phyloP scores from a whole-genome alignment of 257 asterid species.

The Scutellaria galericulata region DNA sequence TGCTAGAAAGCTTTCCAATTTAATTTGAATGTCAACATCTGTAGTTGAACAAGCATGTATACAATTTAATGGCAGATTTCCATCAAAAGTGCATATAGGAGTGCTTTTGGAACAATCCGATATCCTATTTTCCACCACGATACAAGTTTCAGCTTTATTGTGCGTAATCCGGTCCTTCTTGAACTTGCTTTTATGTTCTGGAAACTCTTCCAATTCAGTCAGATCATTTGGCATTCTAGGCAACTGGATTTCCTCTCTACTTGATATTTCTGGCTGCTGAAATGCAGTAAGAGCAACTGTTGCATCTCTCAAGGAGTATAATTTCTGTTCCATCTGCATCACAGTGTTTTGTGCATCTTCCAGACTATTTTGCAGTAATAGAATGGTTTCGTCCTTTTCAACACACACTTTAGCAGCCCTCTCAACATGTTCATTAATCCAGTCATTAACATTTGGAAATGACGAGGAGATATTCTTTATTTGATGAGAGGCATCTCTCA shows the following conservation, averaged over 20 bases:
- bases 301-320: constrained; percentile 73
- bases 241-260: constrained; percentile 44
- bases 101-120: constrained; percentile 30
- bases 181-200: constrained; percentile 26
- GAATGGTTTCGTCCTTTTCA: constrained; percentile 77
- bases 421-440: constrained; percentile 73
- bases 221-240: constrained; percentile 39
- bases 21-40: constrained; percentile 38
- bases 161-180: constrained; percentile 37
- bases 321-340: constrained; percentile 67
- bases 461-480: constrained; percentile 63
- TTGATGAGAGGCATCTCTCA: constrained; percentile 71
- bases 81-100: constrained; percentile 33
- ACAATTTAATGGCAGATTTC: constrained; percentile 23
- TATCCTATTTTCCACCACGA: constrained; percentile 31
- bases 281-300: constrained; percentile 64
- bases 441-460: constrained; percentile 66
- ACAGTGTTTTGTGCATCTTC: constrained; percentile 77
- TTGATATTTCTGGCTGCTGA: constrained; percentile 54
- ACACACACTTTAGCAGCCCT: constrained; percentile 68
- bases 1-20: constrained; percentile 40
- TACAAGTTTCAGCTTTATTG: constrained; percentile 36
- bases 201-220: constrained; percentile 35
- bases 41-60: constrained; percentile 28
- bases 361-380: constrained; percentile 64